These are phyloP conservation scores for Cryphonectria parasitica DNA, from an alignment of 2,329 filamentous ascomycete species.

Conservation along the genomic window DNA sequence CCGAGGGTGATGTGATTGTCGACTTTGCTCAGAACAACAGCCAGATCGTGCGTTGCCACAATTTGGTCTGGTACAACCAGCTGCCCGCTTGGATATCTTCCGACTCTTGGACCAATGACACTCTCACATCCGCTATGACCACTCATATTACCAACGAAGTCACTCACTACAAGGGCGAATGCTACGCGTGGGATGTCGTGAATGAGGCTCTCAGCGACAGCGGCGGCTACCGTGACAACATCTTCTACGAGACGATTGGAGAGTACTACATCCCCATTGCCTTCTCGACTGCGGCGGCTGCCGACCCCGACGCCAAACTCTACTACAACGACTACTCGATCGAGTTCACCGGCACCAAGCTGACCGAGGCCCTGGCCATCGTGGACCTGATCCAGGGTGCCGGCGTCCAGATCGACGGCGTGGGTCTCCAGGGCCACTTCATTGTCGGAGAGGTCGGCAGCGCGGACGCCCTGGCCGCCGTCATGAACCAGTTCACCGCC, in stretches of 20 bases:
- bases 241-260: slow-evolving; percentile 61
- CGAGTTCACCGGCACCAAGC: slow-evolving; percentile 55
- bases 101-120: slow-evolving; percentile 59
- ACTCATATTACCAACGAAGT: slow-evolving; percentile 64
- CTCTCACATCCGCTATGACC: slow-evolving; percentile 57
- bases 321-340: slow-evolving; percentile 58
- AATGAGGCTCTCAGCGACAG: slow-evolving; percentile 64
- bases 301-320: slow-evolving; percentile 60
- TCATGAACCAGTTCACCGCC: slow-evolving; percentile 54
- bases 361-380: slow-evolving; percentile 48
- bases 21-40: slow-evolving; percentile 51
- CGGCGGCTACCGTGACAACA: slow-evolving; percentile 50
- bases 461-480: slow-evolving; percentile 47
- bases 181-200: slow-evolving; percentile 68
- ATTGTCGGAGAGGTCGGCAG: slow-evolving; percentile 56
- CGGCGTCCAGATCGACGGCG: slow-evolving; percentile 63
- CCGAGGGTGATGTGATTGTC: slow-evolving; percentile 57
- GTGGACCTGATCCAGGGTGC: slow-evolving; percentile 50
- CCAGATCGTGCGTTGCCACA: slow-evolving; percentile 66
- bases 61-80: slow-evolving; percentile 56
- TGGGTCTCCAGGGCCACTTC: slow-evolving; percentile 66
- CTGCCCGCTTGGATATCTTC: slow-evolving; percentile 50
- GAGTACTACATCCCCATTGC: slow-evolving; percentile 61
- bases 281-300: slow-evolving; percentile 58
- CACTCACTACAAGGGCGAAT: slow-evolving; percentile 61